These are phyloP conservation scores for Leccinum subspadiceum DNA, from an alignment of 1,284 basidiomycete species.

Conservation along the genomic window DNA sequence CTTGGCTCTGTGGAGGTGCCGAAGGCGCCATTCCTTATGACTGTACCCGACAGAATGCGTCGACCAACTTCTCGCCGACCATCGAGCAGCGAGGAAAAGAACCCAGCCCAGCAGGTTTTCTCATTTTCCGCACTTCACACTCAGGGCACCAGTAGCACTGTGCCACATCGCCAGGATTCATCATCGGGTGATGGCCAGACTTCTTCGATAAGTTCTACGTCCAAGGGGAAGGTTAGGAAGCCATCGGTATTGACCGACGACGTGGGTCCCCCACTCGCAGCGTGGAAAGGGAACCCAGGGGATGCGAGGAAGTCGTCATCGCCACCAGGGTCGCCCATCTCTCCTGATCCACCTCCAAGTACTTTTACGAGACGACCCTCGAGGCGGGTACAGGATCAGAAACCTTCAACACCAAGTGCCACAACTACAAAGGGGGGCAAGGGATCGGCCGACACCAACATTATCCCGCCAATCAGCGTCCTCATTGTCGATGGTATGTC, in stretches of 20 bases:
- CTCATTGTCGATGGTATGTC: conserved; percentile 90
- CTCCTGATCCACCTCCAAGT: conserved; percentile 27
- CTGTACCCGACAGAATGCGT: conserved; percentile 29
- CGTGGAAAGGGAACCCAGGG: conserved; percentile 30
- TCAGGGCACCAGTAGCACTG: conserved; percentile 13
- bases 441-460: conserved; percentile 45
- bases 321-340: conserved; percentile 35
- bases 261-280: conserved; percentile 8
- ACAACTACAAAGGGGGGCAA: conserved; percentile 25
- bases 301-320: conserved; percentile 36
- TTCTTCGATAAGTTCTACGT: conserved; percentile 2
- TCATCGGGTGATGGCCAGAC: conserved; percentile 21
- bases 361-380: conserved; percentile 28
- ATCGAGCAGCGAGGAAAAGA: conserved; percentile 30
- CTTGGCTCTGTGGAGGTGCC: conserved; percentile 20
- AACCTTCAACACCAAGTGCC: conserved; percentile 25
- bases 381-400: conserved; percentile 29
- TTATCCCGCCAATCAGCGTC: conserved; percentile 93
- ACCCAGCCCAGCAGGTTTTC: conserved; percentile 20
- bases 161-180: conserved; percentile 27
- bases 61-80: conserved; percentile 28
- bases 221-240: conserved; percentile 29
- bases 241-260: conserved; percentile 34
- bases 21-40: conserved; percentile 38
- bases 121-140: conserved; percentile 37